Evolutionary conservation across 495 filamentous ascomycete genomes (phyloP).

Genomic region (Extremus antarcticus): DNA sequence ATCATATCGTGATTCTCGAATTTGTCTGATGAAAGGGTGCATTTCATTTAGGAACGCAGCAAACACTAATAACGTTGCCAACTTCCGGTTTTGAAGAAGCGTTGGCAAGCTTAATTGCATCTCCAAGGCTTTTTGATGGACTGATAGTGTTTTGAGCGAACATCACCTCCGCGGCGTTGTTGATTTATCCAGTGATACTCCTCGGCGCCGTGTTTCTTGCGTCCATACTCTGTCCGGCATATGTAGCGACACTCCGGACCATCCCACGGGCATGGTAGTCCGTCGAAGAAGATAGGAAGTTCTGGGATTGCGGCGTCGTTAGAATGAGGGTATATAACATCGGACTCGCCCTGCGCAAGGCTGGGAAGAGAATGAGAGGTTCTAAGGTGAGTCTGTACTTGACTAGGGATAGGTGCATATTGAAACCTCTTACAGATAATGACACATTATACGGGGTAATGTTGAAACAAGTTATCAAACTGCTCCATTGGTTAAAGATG

Average conservation of each 20-base stretch:
- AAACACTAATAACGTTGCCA: no score
- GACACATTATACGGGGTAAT: no score
- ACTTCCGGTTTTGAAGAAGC: no score
- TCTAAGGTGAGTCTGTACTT: no score
- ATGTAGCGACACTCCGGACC: neutral
- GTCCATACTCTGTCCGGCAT: neutral
- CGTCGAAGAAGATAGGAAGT: neutral
- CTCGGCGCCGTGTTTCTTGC: neutral
- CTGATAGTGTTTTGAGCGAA: neutral
- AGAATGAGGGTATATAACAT: neutral
- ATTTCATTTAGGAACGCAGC: no score
- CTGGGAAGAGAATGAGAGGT: neutral
- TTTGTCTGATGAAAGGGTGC: no score
- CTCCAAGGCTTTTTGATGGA: neutral
- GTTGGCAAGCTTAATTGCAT: no score
- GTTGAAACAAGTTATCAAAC: no score
- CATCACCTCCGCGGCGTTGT: neutral
- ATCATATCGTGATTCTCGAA: no score
- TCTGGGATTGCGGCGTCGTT: neutral
- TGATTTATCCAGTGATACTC: neutral
- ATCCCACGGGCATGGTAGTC: neutral
- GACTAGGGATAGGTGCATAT: no score
- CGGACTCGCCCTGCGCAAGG: neutral
- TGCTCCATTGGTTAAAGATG: no score
- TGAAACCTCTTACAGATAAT: no score